Percentiles rank a stretch among this genome's conserved stretches.
Evolutionary conservation across 345 rosid species (phyloP).

Genomic region (Linum usitatissimum): DNA sequence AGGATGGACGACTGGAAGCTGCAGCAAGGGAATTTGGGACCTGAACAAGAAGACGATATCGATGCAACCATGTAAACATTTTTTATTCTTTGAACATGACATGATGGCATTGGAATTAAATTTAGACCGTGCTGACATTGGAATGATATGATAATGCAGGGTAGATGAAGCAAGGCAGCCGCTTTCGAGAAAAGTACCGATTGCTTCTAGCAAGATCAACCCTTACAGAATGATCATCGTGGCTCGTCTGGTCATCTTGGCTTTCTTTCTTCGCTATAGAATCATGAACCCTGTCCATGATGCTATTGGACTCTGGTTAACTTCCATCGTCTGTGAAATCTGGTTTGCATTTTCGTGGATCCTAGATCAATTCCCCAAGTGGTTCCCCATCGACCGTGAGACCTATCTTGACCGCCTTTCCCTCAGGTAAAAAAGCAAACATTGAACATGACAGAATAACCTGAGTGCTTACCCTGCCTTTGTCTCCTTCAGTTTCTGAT

Average conservation of each 20-base stretch:
- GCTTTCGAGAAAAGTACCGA: slow-evolving; percentile 84
- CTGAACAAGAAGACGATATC: slow-evolving; percentile 66
- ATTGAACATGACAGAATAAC: background rate
- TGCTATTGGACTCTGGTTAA: slow-evolving; percentile 87
- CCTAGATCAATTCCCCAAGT: slow-evolving; percentile 96
- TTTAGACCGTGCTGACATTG: background rate
- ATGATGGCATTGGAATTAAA: background rate
- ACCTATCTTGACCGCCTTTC: slow-evolving; percentile 90
- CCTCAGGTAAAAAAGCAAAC: slow-evolving; percentile 35
- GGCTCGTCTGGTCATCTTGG: slow-evolving; percentile 74
- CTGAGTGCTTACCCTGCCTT: too few species aligned
- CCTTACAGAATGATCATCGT: slow-evolving; percentile 91
- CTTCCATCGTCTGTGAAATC: slow-evolving; percentile 79
- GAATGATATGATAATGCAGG: slow-evolving; percentile 29
- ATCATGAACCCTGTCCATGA: slow-evolving; percentile 77
- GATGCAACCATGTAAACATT: slow-evolving; percentile 57
- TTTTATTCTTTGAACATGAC: background rate
- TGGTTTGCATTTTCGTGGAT: slow-evolving; percentile 98
- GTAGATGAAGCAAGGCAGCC: slow-evolving; percentile 90
- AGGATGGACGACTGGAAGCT: slow-evolving; percentile 89
- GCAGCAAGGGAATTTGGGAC: slow-evolving; percentile 79
- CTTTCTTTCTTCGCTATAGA: slow-evolving; percentile 73
- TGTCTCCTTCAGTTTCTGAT: background rate
- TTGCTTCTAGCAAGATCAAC: slow-evolving; percentile 85
- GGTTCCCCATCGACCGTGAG: slow-evolving; percentile 88